Evolutionary conservation across 805 yeast species (phyloP).

Genomic region (Ogataea haglerorum): DNA sequence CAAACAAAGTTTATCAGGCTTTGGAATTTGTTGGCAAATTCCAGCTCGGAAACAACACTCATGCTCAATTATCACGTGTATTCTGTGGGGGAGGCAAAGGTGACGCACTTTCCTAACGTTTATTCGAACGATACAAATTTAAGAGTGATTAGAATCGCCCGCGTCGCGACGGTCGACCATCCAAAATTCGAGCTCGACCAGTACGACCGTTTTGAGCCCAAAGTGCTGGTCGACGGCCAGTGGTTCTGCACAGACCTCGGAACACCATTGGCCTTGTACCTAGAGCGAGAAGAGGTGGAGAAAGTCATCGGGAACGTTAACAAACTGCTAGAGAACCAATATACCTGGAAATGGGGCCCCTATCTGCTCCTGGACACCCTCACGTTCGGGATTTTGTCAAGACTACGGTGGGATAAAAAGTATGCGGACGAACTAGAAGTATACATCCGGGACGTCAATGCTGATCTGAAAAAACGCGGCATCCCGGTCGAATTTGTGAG

Average conservation of each 20-base stretch:
- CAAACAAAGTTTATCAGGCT: conserved; percentile 45
- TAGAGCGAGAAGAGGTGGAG: conserved; percentile 38
- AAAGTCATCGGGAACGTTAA: conserved; percentile 47
- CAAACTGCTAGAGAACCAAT: conserved; percentile 36
- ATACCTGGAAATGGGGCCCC: conserved; percentile 36
- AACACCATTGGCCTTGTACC: conserved; percentile 44
- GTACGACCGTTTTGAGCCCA: conserved; percentile 30
- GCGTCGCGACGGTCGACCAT: conserved; percentile 40
- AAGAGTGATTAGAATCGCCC: conserved; percentile 64
- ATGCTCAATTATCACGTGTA: conserved; percentile 64
- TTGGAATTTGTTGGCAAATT: conserved; percentile 47
- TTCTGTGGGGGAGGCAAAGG: conserved; percentile 31
- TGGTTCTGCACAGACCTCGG: conserved; percentile 51
- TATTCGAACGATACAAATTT: conserved; percentile 39
- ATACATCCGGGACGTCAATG: conserved; percentile 36
- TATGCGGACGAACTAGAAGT: conserved; percentile 40
- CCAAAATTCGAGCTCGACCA: conserved; percentile 60
- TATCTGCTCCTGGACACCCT: conserved; percentile 40
- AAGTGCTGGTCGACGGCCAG: conserved; percentile 40
- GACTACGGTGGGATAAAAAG: conserved; percentile 33
- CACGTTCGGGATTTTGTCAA: conserved; percentile 39
- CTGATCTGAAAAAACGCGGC: conserved; percentile 15
- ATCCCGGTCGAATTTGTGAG: conserved; percentile 41
- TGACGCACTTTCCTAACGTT: conserved; percentile 67
- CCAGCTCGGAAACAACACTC: conserved; percentile 34